Conservation (phyloP, 768 basidiomycete species). For the Amanita thiersii region DNA sequence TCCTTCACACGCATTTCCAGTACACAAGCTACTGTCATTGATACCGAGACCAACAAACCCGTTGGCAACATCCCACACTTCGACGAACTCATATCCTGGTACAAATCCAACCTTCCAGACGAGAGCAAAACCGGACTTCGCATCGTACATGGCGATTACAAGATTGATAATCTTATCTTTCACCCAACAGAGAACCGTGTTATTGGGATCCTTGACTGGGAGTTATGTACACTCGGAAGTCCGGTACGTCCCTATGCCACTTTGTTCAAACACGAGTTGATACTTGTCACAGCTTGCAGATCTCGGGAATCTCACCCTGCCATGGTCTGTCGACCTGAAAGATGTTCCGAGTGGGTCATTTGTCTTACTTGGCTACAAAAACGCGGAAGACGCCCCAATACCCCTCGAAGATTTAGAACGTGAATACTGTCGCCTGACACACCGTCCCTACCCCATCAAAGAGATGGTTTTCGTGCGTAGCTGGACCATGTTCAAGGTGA, state of each 20-base stretch:
- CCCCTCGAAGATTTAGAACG: constrained; percentile 66
- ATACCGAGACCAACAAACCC: constrained; percentile 51
- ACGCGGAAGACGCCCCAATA: constrained; percentile 50
- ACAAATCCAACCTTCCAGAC: constrained; percentile 63
- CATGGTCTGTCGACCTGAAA: constrained; percentile 57
- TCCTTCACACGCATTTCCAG: constrained; percentile 75
- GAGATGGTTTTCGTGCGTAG: constrained; percentile 78
- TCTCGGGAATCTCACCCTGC: constrained; percentile 82
- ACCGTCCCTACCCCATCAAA: constrained; percentile 63
- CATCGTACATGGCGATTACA: constrained; percentile 98
- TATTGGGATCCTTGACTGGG: constrained; percentile 97
- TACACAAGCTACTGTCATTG: constrained; percentile 64
- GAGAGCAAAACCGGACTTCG: constrained; percentile 67
- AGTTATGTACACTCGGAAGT: constrained; percentile 90
- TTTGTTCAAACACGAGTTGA: constrained; percentile 4
- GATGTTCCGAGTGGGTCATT: constrained; percentile 24
- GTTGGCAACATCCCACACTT: constrained; percentile 72
- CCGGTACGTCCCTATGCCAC: constrained; percentile 44
- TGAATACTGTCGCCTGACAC: constrained; percentile 67
- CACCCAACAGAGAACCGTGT: constrained; percentile 88
- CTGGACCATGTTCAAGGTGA: constrained; percentile 79
- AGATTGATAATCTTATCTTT: constrained; percentile 95
- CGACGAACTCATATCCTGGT: constrained; percentile 71
- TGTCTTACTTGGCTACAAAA: constrained; percentile 55
- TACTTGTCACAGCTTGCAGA: constrained; percentile 58